A percentile compares a stretch with the other conserved stretches of the same genome.
Conservation (phyloP, 805 yeast genomes). For the Candida ficus region DNA sequence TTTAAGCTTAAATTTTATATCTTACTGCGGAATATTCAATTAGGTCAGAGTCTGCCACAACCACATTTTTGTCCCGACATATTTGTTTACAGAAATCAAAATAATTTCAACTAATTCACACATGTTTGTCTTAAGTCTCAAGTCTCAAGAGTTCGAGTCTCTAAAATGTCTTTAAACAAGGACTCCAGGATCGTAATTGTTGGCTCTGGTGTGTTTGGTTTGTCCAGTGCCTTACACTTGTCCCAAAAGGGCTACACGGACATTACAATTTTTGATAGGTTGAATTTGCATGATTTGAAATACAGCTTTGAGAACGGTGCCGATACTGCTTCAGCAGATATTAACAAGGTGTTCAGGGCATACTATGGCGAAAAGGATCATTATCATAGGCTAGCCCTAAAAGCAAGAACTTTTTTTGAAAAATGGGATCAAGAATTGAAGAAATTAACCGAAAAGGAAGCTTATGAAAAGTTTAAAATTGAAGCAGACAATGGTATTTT, state of each 20-base stretch:
- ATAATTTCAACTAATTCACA: too few species aligned
- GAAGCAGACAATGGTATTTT: slow-evolving; percentile 5
- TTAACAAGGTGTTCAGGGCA: slow-evolving; percentile 36
- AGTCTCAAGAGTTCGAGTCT: too few species aligned
- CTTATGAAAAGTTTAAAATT: slow-evolving; percentile 12
- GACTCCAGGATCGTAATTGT: slow-evolving; percentile 35
- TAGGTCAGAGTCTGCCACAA: too few species aligned
- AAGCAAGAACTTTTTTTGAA: slow-evolving; percentile 13
- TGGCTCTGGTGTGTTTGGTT: slow-evolving; percentile 47
- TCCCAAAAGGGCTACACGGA: slow-evolving; percentile 32
- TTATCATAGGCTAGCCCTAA: slow-evolving; percentile 25
- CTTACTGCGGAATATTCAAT: too few species aligned
- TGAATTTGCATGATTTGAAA: slow-evolving; percentile 25
- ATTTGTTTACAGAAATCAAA: too few species aligned
- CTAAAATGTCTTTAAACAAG: too few species aligned
- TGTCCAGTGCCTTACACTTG: slow-evolving; percentile 39
- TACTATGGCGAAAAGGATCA: slow-evolving; percentile 32
- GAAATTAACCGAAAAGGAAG: slow-evolving; percentile 8
- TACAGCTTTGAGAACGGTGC: slow-evolving; percentile 33
- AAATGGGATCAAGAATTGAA: slow-evolving; percentile 16
- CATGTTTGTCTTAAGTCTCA: too few species aligned
- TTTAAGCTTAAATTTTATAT: too few species aligned
- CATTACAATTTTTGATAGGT: slow-evolving; percentile 34
- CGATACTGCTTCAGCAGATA: slow-evolving; percentile 37
- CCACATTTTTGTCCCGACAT: too few species aligned